These are phyloP conservation scores for Phytopythium kandeliae DNA, from an alignment of 352 stramenopile genomes.

Conservation along the genomic window DNA sequence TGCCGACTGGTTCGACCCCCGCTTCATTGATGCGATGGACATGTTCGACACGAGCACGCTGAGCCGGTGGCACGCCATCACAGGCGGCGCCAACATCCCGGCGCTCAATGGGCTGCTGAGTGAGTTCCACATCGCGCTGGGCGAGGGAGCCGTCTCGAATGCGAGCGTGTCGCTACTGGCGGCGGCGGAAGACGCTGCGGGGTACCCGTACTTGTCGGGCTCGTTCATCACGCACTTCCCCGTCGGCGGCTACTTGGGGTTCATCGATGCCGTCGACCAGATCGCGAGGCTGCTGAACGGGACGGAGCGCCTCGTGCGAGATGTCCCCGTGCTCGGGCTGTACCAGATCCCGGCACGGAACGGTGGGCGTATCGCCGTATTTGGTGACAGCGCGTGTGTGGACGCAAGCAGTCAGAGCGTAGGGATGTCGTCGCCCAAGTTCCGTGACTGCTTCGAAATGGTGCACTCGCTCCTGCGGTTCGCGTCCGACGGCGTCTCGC, in stretches of 20 bases:
- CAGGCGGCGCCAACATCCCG: constrained; percentile 68
- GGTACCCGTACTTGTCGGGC: constrained; percentile 59
- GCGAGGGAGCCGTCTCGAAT: constrained; percentile 47
- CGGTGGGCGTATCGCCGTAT: constrained; percentile 68
- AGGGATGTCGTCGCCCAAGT: constrained; percentile 15
- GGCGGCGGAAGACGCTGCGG: constrained; percentile 8
- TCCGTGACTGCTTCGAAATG: constrained; percentile 61
- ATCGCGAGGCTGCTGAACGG: constrained; percentile 47
- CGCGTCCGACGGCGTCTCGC: constrained; percentile 38
- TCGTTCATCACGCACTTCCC: constrained; percentile 65
- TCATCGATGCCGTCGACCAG: constrained; percentile 48
- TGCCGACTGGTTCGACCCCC: constrained; percentile 75
- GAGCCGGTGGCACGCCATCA: constrained; percentile 75
- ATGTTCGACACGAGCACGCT: constrained; percentile 84
- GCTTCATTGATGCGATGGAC: constrained; percentile 47
- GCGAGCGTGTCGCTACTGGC: constrained; percentile 33
- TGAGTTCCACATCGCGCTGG: constrained; percentile 67
- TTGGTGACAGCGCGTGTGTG: constrained; percentile 68
- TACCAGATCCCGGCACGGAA: constrained; percentile 55
- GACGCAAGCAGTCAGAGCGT: constrained; percentile 48
- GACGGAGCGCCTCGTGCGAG: constrained; percentile 19
- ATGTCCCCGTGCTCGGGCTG: constrained; percentile 56
- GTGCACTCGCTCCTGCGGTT: constrained; percentile 50
- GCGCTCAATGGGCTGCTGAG: constrained; percentile 60
- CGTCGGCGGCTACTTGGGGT: constrained; percentile 54